Percentiles rank a stretch among this genome's conserved stretches.
Conservation (phyloP, 2,329 filamentous ascomycete genomes). For the Trematosphaeria pertusa region DNA sequence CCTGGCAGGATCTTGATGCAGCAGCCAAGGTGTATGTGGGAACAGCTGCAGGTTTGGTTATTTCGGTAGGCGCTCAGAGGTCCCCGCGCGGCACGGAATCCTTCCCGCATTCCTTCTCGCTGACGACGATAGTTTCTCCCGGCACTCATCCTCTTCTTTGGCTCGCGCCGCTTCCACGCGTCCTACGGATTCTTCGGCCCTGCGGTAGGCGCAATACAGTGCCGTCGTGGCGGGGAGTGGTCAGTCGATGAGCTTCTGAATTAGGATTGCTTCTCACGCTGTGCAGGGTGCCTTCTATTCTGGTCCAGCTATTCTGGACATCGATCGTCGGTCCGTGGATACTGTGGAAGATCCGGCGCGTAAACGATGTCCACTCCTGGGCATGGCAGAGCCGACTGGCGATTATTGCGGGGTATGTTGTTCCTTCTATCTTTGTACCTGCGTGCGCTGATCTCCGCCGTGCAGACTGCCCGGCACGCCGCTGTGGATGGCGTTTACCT, state of each 20-base stretch:
- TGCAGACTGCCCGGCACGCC: slow-evolving; percentile 45
- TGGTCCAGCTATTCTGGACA: slow-evolving; percentile 47
- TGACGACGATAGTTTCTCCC: slow-evolving; percentile 59
- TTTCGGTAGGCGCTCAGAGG: slow-evolving; percentile 33
- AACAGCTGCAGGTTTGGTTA: slow-evolving; percentile 34
- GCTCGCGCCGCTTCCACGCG: slow-evolving; percentile 70
- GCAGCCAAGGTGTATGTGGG: slow-evolving; percentile 43
- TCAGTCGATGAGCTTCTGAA: slow-evolving; percentile 31
- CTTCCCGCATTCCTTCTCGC: slow-evolving; percentile 5
- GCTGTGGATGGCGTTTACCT: slow-evolving; percentile 47
- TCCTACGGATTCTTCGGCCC: slow-evolving; percentile 63
- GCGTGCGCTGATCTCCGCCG: slow-evolving; percentile 22
- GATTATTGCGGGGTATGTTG: slow-evolving; percentile 44
- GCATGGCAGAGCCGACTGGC: slow-evolving; percentile 49
- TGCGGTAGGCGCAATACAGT: slow-evolving; percentile 51
- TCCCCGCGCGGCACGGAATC: slow-evolving; percentile 5
- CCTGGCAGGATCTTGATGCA: slow-evolving; percentile 40
- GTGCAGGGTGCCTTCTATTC: slow-evolving; percentile 44
- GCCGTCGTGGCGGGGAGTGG: slow-evolving; percentile 70
- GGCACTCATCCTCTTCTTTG: slow-evolving; percentile 66
- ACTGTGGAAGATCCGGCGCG: slow-evolving; percentile 46
- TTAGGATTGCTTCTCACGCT: slow-evolving; percentile 11
- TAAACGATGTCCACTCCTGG: slow-evolving; percentile 48
- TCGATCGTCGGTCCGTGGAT: slow-evolving; percentile 46
- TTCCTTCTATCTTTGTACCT: neutral